phyloP scores from a whole-genome alignment of 495 filamentous ascomycete genomes.

The Rhypophila decipiens region DNA sequence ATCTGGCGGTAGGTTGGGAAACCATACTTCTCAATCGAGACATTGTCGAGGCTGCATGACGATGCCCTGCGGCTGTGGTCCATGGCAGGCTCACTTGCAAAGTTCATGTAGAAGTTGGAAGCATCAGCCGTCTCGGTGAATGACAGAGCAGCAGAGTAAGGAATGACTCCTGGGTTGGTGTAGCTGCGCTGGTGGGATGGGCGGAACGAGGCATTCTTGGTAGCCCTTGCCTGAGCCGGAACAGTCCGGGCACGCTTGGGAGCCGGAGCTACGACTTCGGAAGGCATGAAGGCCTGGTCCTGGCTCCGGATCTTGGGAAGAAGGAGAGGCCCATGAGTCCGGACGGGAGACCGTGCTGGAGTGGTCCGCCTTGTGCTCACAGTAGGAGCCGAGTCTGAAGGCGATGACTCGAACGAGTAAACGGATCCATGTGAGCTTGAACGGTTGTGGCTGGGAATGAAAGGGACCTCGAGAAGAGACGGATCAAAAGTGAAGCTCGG shows the following conservation, averaged over 20 bases:
- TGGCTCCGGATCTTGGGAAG: conserved; percentile 83
- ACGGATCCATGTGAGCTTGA: conserved; percentile 49
- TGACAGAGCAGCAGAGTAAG: conserved; percentile 42
- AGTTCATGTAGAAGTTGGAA: conserved; percentile 46
- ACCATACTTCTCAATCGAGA: conserved; percentile 59
- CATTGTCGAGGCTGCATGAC: conserved; percentile 61
- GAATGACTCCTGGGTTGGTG: conserved; percentile 57
- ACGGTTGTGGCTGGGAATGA: conserved; percentile 41
- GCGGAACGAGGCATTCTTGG: conserved; percentile 29
- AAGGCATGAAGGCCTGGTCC: conserved; percentile 60
- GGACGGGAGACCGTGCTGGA: conserved; percentile 65
- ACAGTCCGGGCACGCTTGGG: conserved; percentile 37
- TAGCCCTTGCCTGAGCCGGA: conserved; percentile 20
- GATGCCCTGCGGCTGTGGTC: conserved; percentile 59
- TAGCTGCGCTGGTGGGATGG: conserved; percentile 56
- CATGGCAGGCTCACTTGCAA: conserved; percentile 42
- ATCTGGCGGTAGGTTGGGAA: conserved; percentile 78
- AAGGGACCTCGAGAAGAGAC: conserved; percentile 43
- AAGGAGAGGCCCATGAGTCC: conserved; percentile 72
- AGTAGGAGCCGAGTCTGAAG: conserved; percentile 54
- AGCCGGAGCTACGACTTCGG: conserved; percentile 18
- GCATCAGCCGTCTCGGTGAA: conserved; percentile 33
- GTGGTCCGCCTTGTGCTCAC: conserved; percentile 63
- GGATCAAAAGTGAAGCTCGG: conserved; percentile 51
- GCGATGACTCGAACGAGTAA: conserved; percentile 63